These are phyloP conservation scores for Rhodotorula sp. DNA, from an alignment of 1,284 basidiomycete species.

Conservation along the genomic window DNA sequence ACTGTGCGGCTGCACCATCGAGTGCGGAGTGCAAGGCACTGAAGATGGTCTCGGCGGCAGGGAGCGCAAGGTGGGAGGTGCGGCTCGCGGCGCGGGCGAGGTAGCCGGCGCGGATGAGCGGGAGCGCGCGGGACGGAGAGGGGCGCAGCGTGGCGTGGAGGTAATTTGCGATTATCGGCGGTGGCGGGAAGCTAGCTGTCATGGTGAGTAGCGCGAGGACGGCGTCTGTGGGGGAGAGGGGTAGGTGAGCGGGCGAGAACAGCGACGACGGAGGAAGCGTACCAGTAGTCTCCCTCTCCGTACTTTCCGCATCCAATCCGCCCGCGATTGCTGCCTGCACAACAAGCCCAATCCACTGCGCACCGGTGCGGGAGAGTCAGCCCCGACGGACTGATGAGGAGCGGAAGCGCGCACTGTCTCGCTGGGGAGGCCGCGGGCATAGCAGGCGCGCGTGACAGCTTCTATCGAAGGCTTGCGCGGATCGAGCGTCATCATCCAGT, in stretches of 20 bases:
- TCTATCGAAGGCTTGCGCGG: slow-evolving; percentile 1
- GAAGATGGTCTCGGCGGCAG: slow-evolving; percentile 10
- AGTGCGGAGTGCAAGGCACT: slow-evolving; percentile 5
- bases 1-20: background rate
- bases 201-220: slow-evolving; percentile 10
- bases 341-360: slow-evolving; percentile 21
- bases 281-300: slow-evolving; percentile 6
- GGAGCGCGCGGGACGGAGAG: background rate
- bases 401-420: background rate
- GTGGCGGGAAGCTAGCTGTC: background rate
- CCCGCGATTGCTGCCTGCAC: background rate
- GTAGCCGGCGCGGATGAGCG: background rate
- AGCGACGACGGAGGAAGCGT: rapidly evolving
- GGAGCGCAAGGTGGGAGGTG: background rate
- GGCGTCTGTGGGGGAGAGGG: background rate
- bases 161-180: background rate
- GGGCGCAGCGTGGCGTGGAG: background rate
- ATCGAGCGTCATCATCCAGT: slow-evolving; percentile 15
- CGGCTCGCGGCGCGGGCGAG: slow-evolving; percentile 6
- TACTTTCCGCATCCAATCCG: background rate
- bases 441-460: slow-evolving; percentile 11
- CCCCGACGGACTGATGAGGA: background rate
- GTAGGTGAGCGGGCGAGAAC: background rate
- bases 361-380: background rate
- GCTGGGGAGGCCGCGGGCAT: background rate